These are phyloP conservation scores for Clausena lansium DNA, from an alignment of 345 rosid genomes.

Conservation along the genomic window DNA sequence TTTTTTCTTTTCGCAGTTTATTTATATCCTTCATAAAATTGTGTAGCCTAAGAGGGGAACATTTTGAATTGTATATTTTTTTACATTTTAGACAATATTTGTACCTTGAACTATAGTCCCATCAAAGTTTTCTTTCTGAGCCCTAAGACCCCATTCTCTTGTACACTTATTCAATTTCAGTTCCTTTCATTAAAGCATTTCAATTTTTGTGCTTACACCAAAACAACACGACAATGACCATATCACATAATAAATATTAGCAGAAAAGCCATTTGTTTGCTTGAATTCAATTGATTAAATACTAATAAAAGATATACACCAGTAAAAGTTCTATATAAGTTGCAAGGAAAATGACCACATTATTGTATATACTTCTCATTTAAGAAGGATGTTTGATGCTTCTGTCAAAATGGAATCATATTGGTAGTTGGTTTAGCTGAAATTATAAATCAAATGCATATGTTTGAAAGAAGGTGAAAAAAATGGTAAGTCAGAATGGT, in stretches of 20 bases:
- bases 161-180: neutral
- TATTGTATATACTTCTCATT: neutral
- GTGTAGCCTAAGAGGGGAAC: too few species aligned
- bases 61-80: too few species aligned
- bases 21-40: conserved; percentile 20
- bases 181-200: conserved; percentile 15
- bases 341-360: neutral
- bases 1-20: too few species aligned
- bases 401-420: conserved; percentile 5
- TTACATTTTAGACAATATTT: conserved; percentile 28
- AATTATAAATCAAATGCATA: neutral
- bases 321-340: neutral
- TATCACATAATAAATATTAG: neutral
- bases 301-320: neutral
- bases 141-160: conserved; percentile 19
- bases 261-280: neutral
- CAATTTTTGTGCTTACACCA: neutral
- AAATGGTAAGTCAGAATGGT: neutral
- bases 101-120: conserved; percentile 19
- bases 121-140: conserved; percentile 10
- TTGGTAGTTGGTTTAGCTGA: neutral
- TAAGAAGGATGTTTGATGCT: neutral
- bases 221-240: neutral
- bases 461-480: conserved; percentile 9
- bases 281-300: too few species aligned